Evolutionary conservation across 805 yeast species (phyloP), one percentile per base, ranked within the genome.

Genomic region (Ogataea pini): DNA sequence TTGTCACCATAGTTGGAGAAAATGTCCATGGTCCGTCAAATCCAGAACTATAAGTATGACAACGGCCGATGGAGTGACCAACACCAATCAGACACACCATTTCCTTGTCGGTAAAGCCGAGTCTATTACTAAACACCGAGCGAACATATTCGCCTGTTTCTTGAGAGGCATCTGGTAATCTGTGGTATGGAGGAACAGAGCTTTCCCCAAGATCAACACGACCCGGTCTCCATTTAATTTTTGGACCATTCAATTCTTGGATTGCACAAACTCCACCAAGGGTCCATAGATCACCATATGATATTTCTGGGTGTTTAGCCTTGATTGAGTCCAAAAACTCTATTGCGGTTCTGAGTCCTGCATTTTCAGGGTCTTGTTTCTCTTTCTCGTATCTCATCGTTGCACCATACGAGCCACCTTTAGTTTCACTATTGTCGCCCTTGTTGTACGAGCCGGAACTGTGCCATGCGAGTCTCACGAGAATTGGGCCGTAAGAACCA

Each of bases 11-110:
- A 25, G 85, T 86, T 47, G 94, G 89, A 33, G 86, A 79, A 47
- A 85, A 85, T 32, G 92, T 91, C 96, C 96, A 89, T 52, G 92
- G 90, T 12, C 96, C 96, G 55, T 86, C 94, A 71, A 75, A 89
- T 2, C 95, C 95, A 18, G 89, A 79, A 51, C 82, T 79, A 54
- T 75, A 64, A 48, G 61, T 60, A 55, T 76, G 80, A 51, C 80
- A 73, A 57, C 80, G 61, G 22, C 80, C 80, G 33, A 77, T 51
- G 10, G 73, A 69, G 58, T 77, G 80, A 12, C 78, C 78, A 27
- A 65, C 69, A 32, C 80, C 80, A 36, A 73, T 64, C 42, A 77
- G 60, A 36, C 71, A 69, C 17, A 75, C 79, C 50, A 74, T 69
- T 56, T 77, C 80, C 56, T 65, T 63, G 56, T 75, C 79, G 42